phyloP scores from a whole-genome alignment of 73 alveolate genomes.

The Paramecium primaurelia region DNA sequence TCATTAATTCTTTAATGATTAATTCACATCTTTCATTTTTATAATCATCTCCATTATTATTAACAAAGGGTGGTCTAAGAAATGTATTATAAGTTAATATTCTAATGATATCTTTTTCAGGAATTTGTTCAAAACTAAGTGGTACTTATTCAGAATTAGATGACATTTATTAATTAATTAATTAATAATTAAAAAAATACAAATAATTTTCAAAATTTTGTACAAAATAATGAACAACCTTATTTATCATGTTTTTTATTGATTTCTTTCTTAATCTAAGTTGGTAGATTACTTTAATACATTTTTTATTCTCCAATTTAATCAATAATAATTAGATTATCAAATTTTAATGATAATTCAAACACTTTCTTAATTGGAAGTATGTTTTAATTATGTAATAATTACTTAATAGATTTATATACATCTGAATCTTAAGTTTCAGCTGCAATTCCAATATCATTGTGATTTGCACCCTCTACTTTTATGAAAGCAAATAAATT shows the following conservation, averaged over 20 bases:
- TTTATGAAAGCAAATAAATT: neutral
- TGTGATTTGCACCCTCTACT: conserved; percentile 16
- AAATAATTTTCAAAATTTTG: neutral
- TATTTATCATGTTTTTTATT: neutral
- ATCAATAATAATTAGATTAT: neutral
- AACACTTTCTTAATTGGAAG: neutral
- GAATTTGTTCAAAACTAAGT: neutral
- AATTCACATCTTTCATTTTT: conserved; percentile 83
- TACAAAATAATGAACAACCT: neutral
- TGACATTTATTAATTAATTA: neutral
- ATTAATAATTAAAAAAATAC: neutral
- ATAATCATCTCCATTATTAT: conserved; percentile 77
- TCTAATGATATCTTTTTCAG: conserved; percentile 46
- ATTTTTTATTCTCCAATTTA: neutral
- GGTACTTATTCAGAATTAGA: neutral
- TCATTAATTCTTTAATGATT: conserved; percentile 54
- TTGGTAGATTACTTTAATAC: neutral
- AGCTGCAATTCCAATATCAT: neutral
- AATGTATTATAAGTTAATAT: conserved; percentile 85
- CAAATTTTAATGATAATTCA: neutral
- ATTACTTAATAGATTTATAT: neutral
- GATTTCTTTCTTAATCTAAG: neutral
- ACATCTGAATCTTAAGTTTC: neutral
- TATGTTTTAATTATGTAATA: neutral
- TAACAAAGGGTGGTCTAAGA: conserved; percentile 91